phyloP scores from a whole-genome alignment of 768 basidiomycete species.

The Russula compacta region DNA sequence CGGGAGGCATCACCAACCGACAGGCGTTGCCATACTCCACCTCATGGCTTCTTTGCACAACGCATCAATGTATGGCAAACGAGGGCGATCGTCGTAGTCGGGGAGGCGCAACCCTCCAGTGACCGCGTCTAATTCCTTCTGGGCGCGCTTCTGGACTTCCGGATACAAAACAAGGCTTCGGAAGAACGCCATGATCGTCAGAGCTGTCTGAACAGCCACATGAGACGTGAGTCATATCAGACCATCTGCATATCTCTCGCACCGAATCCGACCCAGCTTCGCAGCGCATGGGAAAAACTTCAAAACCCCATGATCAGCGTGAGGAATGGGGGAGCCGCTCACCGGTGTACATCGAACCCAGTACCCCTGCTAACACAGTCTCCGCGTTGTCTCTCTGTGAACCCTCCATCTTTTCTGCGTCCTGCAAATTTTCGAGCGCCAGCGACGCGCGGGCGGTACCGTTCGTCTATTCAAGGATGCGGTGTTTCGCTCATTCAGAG shows the following conservation, averaged over 20 bases:
- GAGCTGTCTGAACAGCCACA: conserved; percentile 15
- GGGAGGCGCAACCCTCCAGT: conserved; percentile 47
- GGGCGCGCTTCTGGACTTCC: conserved; percentile 35
- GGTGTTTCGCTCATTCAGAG: background rate
- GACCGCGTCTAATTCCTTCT: conserved; percentile 51
- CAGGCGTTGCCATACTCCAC: conserved; percentile 45
- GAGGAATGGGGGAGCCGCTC: background rate
- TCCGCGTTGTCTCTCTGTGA: background rate
- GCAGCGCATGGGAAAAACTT: background rate
- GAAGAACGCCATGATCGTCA: conserved; percentile 24
- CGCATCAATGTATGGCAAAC: conserved; percentile 46
- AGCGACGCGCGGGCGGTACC: conserved; percentile 5
- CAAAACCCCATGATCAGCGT: background rate
- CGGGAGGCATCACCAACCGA: conserved; percentile 28
- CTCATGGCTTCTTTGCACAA: conserved; percentile 41
- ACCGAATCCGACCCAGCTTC: conserved; percentile 6
- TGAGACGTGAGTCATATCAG: background rate
- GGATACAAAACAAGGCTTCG: conserved; percentile 20
- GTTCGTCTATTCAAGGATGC: background rate
- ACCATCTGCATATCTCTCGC: background rate
- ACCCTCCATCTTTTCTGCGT: background rate
- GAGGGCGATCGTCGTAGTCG: conserved; percentile 39
- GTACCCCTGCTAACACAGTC: background rate
- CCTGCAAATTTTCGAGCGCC: conserved; percentile 4
- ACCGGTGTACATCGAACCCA: conserved; percentile 9